Percentiles rank a stretch among this genome's conserved stretches.
phyloP scores from a whole-genome alignment of 1,284 basidiomycete genomes.

The Lignosus rhinocerotis region DNA sequence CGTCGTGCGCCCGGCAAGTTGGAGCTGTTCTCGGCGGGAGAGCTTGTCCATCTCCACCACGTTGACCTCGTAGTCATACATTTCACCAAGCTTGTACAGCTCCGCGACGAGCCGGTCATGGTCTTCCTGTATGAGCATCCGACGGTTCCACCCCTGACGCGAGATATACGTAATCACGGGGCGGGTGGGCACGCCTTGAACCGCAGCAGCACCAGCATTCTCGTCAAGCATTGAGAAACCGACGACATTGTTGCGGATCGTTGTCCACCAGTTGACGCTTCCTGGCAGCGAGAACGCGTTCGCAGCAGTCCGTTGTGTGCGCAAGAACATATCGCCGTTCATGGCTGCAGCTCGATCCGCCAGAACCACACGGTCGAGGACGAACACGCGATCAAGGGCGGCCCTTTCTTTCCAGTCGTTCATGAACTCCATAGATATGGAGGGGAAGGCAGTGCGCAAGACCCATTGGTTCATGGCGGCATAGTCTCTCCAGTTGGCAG shows the following conservation, averaged over 20 bases:
- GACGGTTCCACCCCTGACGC: constrained; percentile 82
- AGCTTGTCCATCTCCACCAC: constrained; percentile 83
- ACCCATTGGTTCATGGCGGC: constrained; percentile 83
- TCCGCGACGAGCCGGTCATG: constrained; percentile 67
- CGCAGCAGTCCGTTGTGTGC: constrained; percentile 74
- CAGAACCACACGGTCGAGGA: constrained; percentile 83
- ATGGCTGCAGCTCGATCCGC: constrained; percentile 84
- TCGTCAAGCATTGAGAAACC: constrained; percentile 63
- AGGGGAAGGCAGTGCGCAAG: constrained; percentile 74
- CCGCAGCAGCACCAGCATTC: constrained; percentile 27
- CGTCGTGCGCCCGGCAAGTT: constrained; percentile 77
- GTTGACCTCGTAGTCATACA: constrained; percentile 83
- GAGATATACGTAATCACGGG: constrained; percentile 88
- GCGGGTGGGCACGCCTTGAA: constrained; percentile 31
- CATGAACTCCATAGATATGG: constrained; percentile 70
- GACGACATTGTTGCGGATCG: constrained; percentile 72
- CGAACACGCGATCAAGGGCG: constrained; percentile 64
- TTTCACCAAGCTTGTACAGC: constrained; percentile 63
- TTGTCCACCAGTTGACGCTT: constrained; percentile 79
- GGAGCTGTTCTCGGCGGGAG: constrained; percentile 75
- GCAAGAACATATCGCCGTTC: constrained; percentile 63
- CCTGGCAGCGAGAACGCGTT: constrained; percentile 75
- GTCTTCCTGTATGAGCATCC: constrained; percentile 65
- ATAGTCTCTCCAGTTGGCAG: constrained; percentile 85
- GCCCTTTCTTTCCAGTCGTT: constrained; percentile 81